These are phyloP conservation scores for Ogataea siamensis DNA, from an alignment of 805 yeast species.

Conservation along the genomic window DNA sequence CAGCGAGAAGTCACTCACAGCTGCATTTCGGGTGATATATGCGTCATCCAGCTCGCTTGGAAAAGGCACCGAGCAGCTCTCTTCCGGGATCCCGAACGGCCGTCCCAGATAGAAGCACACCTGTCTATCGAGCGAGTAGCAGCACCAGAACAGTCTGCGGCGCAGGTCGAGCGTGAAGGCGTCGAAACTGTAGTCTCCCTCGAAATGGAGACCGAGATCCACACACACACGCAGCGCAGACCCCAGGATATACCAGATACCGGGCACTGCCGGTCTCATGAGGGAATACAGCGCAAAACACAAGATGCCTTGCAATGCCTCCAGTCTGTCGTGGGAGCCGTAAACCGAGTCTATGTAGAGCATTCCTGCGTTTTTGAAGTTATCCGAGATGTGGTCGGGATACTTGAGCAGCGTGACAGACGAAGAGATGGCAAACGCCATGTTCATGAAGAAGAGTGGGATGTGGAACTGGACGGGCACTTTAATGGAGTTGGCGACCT, in stretches of 20 bases:
- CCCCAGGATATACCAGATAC: conserved; percentile 90
- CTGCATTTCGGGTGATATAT: conserved; percentile 37
- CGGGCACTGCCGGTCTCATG: conserved; percentile 88
- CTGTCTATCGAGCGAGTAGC: conserved; percentile 82
- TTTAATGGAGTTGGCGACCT: conserved; percentile 36
- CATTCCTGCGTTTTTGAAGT: conserved; percentile 67
- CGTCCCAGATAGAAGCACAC: conserved; percentile 83
- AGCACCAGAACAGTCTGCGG: conserved; percentile 83
- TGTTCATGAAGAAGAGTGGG: conserved; percentile 68
- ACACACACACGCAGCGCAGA: conserved; percentile 76
- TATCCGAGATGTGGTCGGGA: conserved; percentile 61
- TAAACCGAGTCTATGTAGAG: conserved; percentile 56
- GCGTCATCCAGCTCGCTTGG: conserved; percentile 79
- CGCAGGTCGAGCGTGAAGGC: conserved; percentile 65
- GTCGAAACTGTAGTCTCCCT: conserved; percentile 42
- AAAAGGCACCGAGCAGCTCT: conserved; percentile 64
- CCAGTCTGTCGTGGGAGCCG: conserved; percentile 58
- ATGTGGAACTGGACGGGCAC: conserved; percentile 50
- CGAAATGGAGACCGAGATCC: conserved; percentile 82
- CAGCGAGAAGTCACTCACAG: conserved; percentile 39
- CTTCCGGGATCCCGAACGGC: conserved; percentile 88
- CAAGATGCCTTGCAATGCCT: conserved; percentile 69
- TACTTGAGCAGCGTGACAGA: conserved; percentile 70
- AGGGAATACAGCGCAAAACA: conserved; percentile 68
- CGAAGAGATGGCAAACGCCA: conserved; percentile 78